Conservation (phyloP, 1,284 basidiomycete genomes). For the Meripilus lineatus region DNA sequence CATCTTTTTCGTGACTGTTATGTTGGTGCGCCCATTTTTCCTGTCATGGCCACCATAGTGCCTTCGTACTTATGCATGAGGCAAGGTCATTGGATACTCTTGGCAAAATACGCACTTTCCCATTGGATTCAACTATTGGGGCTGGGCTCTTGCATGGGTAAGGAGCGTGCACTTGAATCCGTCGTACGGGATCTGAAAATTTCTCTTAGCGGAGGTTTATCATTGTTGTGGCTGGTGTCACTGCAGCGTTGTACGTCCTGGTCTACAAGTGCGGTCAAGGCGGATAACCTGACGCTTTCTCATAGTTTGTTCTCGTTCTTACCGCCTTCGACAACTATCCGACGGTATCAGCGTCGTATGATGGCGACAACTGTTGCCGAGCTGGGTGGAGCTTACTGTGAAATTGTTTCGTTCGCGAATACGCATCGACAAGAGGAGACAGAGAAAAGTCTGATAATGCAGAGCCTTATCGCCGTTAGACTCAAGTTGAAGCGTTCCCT, state of each 20-base stretch:
- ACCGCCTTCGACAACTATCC: constrained; percentile 66
- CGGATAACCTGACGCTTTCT: neutral
- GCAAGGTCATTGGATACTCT: constrained; percentile 68
- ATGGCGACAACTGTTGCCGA: constrained; percentile 60
- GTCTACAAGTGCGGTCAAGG: neutral
- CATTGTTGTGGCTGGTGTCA: constrained; percentile 56
- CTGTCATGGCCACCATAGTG: too few relatives aligned
- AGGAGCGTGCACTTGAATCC: constrained; percentile 16
- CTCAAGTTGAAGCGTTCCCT: constrained; percentile 58
- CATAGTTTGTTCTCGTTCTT: constrained; percentile 61
- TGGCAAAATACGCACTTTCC: constrained; percentile 55
- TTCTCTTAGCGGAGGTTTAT: constrained; percentile 52
- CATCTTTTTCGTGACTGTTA: constrained; percentile 70
- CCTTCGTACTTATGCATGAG: too few relatives aligned
- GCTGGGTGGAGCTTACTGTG: constrained; percentile 62
- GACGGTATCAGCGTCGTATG: constrained; percentile 59
- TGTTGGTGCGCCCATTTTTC: constrained; percentile 42
- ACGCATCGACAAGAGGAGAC: constrained; percentile 34
- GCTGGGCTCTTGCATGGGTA: constrained; percentile 64
- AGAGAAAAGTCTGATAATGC: constrained; percentile 48
- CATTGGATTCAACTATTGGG: constrained; percentile 49
- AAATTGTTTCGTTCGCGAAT: constrained; percentile 61
- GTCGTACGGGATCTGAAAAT: neutral
- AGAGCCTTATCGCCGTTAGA: constrained; percentile 56
- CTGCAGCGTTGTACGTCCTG: constrained; percentile 53